Conservation (phyloP, 176 grass and related monocot species). For the Puccinellia tenuiflora region DNA sequence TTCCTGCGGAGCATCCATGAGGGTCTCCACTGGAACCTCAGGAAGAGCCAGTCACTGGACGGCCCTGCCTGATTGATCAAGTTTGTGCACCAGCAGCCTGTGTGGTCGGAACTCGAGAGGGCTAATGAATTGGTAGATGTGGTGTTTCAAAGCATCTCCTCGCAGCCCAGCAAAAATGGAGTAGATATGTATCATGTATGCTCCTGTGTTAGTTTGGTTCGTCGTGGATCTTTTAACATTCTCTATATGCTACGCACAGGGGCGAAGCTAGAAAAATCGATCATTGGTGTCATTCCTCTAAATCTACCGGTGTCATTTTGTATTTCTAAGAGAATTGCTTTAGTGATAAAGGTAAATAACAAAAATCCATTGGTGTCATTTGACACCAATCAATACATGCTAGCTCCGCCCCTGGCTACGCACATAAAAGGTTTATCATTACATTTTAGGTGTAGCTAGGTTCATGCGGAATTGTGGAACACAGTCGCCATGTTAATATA, state of each 20-base stretch:
- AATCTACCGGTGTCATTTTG: too few species aligned
- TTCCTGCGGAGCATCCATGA: slow-evolving; percentile 72
- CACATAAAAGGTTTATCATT: not conserved
- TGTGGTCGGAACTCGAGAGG: not conserved
- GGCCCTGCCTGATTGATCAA: slow-evolving; percentile 25
- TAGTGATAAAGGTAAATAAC: too few species aligned
- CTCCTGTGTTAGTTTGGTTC: not conserved
- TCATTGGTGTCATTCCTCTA: too few species aligned
- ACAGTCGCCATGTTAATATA: not conserved
- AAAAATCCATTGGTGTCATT: too few species aligned
- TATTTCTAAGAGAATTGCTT: too few species aligned
- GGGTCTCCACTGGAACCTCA: slow-evolving; percentile 75
- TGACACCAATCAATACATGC: too few species aligned
- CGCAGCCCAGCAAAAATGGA: not conserved
- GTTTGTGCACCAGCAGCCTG: not conserved
- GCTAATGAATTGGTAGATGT: not conserved
- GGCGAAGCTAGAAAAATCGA: too few species aligned
- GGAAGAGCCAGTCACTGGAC: slow-evolving; percentile 63
- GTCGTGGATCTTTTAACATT: not conserved
- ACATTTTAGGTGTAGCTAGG: not conserved
- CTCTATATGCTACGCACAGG: not conserved
- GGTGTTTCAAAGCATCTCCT: slow-evolving; percentile 21
- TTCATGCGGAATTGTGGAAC: not conserved
- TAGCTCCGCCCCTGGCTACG: too few species aligned
- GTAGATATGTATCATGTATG: not conserved